Conservation (phyloP, 1,139 yeast species). For the Kodamaea plutei region DNA sequence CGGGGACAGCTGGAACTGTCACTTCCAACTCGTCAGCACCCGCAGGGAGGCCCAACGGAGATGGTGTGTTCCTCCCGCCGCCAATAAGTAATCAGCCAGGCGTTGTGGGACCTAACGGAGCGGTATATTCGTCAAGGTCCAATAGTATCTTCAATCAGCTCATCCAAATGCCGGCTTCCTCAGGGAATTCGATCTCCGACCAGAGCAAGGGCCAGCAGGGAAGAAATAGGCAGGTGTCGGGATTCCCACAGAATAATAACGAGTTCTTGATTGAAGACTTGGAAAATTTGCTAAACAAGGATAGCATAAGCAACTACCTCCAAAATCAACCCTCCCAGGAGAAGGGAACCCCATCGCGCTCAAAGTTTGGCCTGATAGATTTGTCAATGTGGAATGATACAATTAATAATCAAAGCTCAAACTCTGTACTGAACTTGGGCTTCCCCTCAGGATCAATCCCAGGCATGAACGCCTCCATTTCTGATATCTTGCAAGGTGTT, state of each 20-base stretch:
- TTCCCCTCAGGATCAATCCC: constrained; percentile 23
- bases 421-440: constrained; percentile 12
- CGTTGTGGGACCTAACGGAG: constrained; percentile 1
- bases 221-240: constrained; percentile 15
- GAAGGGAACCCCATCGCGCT: constrained; percentile 8
- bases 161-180: constrained; percentile 38
- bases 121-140: constrained; percentile 29
- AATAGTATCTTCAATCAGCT: constrained; percentile 41
- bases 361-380: constrained; percentile 30
- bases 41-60: constrained; percentile 21
- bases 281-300: constrained; percentile 42
- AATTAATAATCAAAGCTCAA: constrained; percentile 7
- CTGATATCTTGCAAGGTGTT: constrained; percentile 34
- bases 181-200: constrained; percentile 32
- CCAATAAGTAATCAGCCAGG: constrained; percentile 13
- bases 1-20: not conserved
- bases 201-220: constrained; percentile 7
- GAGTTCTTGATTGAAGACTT: constrained; percentile 36
- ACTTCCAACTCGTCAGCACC: not conserved
- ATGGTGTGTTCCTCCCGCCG: constrained; percentile 24
- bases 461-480: constrained; percentile 33
- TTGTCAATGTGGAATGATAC: constrained; percentile 21
- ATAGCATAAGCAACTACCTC: constrained; percentile 33
- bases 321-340: constrained; percentile 9
- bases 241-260: constrained; percentile 13